Conservation (phyloP, 169 alveolate species). For the Eimeria sp. region DNA sequence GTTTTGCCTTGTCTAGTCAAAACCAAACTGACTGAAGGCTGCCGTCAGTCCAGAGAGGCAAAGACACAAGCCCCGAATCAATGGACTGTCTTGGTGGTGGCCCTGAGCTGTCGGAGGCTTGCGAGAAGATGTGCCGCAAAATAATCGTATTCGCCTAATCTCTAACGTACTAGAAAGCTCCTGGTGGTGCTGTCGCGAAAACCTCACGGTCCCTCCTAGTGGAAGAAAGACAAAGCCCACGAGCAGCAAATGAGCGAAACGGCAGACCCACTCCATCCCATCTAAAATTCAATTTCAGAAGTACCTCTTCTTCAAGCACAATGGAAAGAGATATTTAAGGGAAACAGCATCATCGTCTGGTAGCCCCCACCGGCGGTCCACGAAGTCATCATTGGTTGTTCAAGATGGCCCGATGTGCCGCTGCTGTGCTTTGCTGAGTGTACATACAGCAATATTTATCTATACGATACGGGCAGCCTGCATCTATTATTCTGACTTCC, state of each 20-base stretch:
- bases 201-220: background rate
- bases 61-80: background rate
- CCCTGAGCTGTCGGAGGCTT: conserved; percentile 10
- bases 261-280: conserved; percentile 45
- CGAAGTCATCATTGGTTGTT: background rate
- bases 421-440: background rate
- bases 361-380: background rate
- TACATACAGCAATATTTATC: background rate
- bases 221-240: background rate
- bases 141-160: background rate
- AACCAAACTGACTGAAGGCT: conserved; percentile 30
- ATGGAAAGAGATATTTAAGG: background rate
- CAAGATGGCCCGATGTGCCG: background rate
- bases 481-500: background rate
- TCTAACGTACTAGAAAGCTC: background rate
- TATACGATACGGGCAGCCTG: background rate
- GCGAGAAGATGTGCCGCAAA: background rate
- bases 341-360: background rate
- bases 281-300: background rate
- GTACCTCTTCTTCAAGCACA: background rate
- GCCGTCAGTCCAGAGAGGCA: conserved; percentile 65
- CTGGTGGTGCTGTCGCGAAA: background rate
- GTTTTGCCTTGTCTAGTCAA: background rate
- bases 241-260: background rate
- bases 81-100: background rate